These are phyloP conservation scores for Macrolepiota fuliginosa DNA, from an alignment of 768 basidiomycete genomes.

Conservation along the genomic window DNA sequence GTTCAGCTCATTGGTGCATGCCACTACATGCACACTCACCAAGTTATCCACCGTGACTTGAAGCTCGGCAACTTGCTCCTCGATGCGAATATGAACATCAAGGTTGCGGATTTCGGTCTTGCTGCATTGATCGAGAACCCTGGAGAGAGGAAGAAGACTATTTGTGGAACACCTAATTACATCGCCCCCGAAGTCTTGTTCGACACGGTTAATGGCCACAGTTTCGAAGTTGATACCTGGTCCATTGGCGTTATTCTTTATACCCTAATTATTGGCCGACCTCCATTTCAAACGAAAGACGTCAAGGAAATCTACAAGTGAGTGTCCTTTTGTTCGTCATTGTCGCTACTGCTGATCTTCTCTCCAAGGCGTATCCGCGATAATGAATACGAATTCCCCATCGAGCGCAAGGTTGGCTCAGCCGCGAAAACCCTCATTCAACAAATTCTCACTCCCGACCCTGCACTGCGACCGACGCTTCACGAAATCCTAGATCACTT, in stretches of 20 bases:
- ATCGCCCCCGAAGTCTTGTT: constrained; percentile 98
- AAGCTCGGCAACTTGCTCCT: constrained; percentile 96
- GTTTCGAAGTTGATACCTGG: constrained; percentile 99
- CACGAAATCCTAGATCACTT: constrained; percentile 81
- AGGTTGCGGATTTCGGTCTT: constrained; percentile 96
- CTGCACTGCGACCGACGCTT: constrained; percentile 77
- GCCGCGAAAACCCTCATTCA: constrained; percentile 76
- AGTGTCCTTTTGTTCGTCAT: constrained; percentile 21
- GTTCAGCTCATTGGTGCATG: constrained; percentile 95
- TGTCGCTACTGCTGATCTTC: constrained; percentile 7
- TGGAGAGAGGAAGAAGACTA: constrained; percentile 98
- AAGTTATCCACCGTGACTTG: constrained; percentile 96
- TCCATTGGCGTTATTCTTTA: constrained; percentile 96
- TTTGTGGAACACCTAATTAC: constrained; percentile 98
- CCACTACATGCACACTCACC: constrained; percentile 95
- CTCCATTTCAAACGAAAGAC: constrained; percentile 98
- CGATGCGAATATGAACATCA: constrained; percentile 89
- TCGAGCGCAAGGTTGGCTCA: constrained; percentile 68
- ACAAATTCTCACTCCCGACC: constrained; percentile 83
- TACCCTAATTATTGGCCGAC: constrained; percentile 90
- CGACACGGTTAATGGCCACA: constrained; percentile 93
- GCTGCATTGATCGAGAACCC: constrained; percentile 96
- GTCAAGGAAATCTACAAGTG: constrained; percentile 95
- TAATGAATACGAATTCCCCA: constrained; percentile 91
- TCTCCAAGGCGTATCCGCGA: constrained; percentile 78